phyloP scores from a whole-genome alignment of 139 green algal genomes.

The Spirogloea muscicola region DNA sequence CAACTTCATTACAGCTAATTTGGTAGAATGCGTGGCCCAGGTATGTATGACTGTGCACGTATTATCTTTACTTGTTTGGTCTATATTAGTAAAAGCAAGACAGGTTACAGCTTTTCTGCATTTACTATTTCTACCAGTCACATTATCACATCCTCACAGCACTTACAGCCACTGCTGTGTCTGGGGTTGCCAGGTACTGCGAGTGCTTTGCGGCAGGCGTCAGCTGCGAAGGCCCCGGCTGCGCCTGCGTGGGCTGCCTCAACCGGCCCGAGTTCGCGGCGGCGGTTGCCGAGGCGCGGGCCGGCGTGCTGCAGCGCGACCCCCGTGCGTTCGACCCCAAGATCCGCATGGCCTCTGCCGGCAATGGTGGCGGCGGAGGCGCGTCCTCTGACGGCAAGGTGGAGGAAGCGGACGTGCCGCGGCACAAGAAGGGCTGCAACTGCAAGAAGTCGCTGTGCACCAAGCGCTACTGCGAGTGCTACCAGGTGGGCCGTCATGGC shows the following conservation, averaged over 20 bases:
- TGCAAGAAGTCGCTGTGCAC: conserved; percentile 82
- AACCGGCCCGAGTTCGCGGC: conserved; percentile 60
- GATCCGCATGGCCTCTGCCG: conserved; percentile 28
- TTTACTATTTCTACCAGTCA: too few relatives aligned
- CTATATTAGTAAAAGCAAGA: too few relatives aligned
- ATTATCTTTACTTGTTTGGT: conserved; percentile 1
- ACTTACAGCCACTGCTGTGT: too few relatives aligned
- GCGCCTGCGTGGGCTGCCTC: conserved; percentile 64
- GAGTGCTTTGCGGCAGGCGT: conserved; percentile 64
- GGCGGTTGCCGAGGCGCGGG: conserved; percentile 47
- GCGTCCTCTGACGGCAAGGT: conserved; percentile 2
- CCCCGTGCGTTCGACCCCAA: conserved; percentile 57
- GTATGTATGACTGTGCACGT: not conserved
- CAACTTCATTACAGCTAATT: not conserved
- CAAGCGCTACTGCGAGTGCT: conserved; percentile 99
- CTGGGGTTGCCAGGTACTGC: conserved; percentile 59
- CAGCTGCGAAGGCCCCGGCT: conserved; percentile 62
- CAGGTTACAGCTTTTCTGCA: too few relatives aligned
- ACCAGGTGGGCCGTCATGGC: conserved; percentile 65
- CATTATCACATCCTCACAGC: too few relatives aligned
- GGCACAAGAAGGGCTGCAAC: conserved; percentile 76
- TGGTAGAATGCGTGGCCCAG: not conserved
- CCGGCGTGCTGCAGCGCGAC: conserved; percentile 59
- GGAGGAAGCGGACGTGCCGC: not conserved
- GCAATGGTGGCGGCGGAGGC: not conserved